Conservation (phyloP, 306 rosid genomes). For the Cucurbita pepo region DNA sequence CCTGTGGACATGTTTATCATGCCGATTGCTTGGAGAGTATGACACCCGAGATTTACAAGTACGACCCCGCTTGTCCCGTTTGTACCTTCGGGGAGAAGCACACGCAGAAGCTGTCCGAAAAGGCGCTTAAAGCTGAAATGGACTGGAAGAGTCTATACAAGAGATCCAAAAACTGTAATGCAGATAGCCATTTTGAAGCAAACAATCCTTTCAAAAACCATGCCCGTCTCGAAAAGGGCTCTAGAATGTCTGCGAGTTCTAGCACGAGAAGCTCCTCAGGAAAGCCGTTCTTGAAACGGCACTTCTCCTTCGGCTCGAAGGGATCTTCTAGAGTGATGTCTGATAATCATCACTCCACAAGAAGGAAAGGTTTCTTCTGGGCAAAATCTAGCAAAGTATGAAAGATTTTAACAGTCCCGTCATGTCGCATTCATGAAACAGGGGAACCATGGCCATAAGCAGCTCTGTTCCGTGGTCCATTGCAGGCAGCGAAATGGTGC, state of each 20-base stretch:
- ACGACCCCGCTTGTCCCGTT: conserved; percentile 77
- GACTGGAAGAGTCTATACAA: conserved; percentile 48
- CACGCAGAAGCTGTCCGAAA: conserved; percentile 46
- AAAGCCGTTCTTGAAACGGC: conserved; percentile 65
- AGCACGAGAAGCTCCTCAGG: conserved; percentile 44
- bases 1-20: conserved; percentile 79
- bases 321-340: conserved; percentile 34
- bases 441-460: not conserved
- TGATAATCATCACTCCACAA: conserved; percentile 33
- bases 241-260: conserved; percentile 45
- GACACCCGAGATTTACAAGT: conserved; percentile 64
- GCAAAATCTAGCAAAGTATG: conserved; percentile 55
- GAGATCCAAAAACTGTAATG: conserved; percentile 41
- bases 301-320: conserved; percentile 78
- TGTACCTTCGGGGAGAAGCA: conserved; percentile 77
- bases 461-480: not conserved
- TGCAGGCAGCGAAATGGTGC: not conserved
- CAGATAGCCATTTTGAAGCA: conserved; percentile 43
- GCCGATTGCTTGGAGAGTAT: conserved; percentile 79
- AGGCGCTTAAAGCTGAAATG: conserved; percentile 60
- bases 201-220: conserved; percentile 33
- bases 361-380: conserved; percentile 94
- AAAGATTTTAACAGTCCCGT: not conserved
- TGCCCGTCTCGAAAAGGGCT: conserved; percentile 29
- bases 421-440: not conserved